Percentiles rank a stretch among this genome's conserved stretches.
Conservation (phyloP, 331 rosid species). For the Ulmus americana region DNA sequence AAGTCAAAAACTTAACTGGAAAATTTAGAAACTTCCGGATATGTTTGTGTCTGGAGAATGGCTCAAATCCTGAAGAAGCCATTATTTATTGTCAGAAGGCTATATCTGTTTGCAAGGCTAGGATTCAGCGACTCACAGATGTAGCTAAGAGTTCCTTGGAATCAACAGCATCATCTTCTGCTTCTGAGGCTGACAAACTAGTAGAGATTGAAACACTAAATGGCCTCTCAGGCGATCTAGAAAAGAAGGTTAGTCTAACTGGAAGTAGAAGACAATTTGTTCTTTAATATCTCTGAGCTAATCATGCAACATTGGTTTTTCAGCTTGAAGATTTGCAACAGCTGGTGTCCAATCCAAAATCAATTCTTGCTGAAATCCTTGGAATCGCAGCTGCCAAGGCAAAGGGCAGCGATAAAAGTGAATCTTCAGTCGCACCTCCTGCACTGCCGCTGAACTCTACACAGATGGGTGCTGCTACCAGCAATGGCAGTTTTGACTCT, state of each 20-base stretch:
- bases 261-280: neutral
- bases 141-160: conserved; percentile 51
- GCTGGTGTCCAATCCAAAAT: conserved; percentile 59
- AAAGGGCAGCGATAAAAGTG: conserved; percentile 29
- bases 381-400: conserved; percentile 57
- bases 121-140: conserved; percentile 47
- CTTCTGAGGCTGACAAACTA: conserved; percentile 48
- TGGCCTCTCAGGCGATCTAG: conserved; percentile 76
- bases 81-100: conserved; percentile 68
- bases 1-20: conserved; percentile 41
- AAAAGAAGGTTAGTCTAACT: conserved; percentile 58
- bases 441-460: conserved; percentile 38
- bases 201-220: conserved; percentile 76
- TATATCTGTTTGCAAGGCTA: conserved; percentile 68
- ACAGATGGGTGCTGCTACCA: conserved; percentile 48
- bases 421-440: conserved; percentile 25
- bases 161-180: conserved; percentile 33
- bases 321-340: conserved; percentile 98
- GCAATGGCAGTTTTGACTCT: conserved; percentile 66
- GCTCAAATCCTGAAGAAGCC: conserved; percentile 78
- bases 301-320: conserved; percentile 21
- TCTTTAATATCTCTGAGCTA: neutral
- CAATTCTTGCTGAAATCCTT: conserved; percentile 67
- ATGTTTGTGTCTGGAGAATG: conserved; percentile 84
- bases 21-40: conserved; percentile 70